A percentile compares a stretch with the other conserved stretches of the same genome.
phyloP scores from a whole-genome alignment of 1,284 basidiomycete species.

The Cryptococcus sp. region DNA sequence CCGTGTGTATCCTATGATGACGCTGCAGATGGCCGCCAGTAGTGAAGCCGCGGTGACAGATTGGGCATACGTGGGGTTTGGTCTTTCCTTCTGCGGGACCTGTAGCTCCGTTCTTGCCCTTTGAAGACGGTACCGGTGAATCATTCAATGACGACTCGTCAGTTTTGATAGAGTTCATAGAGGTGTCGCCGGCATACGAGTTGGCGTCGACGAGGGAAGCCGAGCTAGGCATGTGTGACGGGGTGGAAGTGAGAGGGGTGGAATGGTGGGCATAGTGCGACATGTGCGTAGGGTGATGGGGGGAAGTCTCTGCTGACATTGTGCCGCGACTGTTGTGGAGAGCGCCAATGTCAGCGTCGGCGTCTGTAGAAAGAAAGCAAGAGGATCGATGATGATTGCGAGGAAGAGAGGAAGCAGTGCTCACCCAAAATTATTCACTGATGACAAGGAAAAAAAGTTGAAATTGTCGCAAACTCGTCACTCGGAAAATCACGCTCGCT shows the following conservation, averaged over 20 bases:
- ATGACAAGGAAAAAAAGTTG: no score
- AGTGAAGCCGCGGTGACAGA: slow-evolving; percentile 47
- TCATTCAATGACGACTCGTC: slow-evolving; percentile 15
- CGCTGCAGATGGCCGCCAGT: slow-evolving; percentile 51
- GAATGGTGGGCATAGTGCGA: slow-evolving; percentile 13
- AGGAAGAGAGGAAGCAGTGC: no score
- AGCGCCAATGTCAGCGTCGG: no score
- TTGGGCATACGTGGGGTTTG: slow-evolving; percentile 50
- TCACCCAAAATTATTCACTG: no score
- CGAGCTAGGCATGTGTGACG: slow-evolving; percentile 10
- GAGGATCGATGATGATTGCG: no score
- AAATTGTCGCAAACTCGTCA: no score
- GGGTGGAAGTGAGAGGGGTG: slow-evolving; percentile 7
- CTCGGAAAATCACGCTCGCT: no score
- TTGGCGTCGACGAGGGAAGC: slow-evolving; percentile 8
- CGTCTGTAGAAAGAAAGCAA: no score
- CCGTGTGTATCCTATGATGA: slow-evolving; percentile 51
- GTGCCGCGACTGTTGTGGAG: background rate
- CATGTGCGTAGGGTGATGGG: slow-evolving; percentile 17
- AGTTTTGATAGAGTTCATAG: slow-evolving; percentile 19
- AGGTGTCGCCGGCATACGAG: slow-evolving; percentile 14
- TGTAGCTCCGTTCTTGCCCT: slow-evolving; percentile 50
- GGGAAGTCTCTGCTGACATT: slow-evolving; percentile 25
- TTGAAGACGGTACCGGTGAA: slow-evolving; percentile 19
- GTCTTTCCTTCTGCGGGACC: slow-evolving; percentile 50